phyloP scores from a whole-genome alignment of 208 protist species.

The Leishmania arabica region DNA sequence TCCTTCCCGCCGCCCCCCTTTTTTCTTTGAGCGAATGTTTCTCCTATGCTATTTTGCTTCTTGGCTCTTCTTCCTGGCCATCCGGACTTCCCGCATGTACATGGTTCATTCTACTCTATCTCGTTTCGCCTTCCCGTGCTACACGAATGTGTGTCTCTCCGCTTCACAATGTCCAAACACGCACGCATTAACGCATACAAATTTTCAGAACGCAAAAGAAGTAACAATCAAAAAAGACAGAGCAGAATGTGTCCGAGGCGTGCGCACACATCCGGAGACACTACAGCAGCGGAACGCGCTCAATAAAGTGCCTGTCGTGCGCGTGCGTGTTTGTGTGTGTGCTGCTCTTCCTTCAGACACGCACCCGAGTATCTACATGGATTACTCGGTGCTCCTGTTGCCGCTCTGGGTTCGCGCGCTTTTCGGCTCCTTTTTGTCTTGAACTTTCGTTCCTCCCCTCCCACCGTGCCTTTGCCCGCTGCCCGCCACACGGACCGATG shows the following conservation, averaged over 20 bases:
- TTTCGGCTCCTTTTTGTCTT: neutral
- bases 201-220: neutral
- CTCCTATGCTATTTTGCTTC: neutral
- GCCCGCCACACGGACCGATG: neutral
- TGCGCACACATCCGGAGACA: neutral
- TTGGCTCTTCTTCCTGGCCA: neutral
- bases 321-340: neutral
- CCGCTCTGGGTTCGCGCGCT: neutral
- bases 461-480: neutral
- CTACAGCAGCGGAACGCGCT: neutral
- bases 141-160: neutral
- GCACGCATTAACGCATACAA: neutral
- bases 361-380: neutral
- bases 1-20: neutral
- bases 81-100: neutral
- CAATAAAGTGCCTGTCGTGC: neutral
- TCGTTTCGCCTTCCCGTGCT: neutral
- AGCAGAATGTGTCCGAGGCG: neutral
- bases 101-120: conserved; percentile 8
- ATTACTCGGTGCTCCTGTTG: neutral
- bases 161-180: neutral
- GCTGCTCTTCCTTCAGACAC: neutral
- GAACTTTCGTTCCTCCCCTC: neutral
- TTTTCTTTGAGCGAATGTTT: neutral
- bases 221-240: neutral